These are phyloP conservation scores for Ganoderma boninense DNA, from an alignment of 1,284 basidiomycete species.

Conservation along the genomic window DNA sequence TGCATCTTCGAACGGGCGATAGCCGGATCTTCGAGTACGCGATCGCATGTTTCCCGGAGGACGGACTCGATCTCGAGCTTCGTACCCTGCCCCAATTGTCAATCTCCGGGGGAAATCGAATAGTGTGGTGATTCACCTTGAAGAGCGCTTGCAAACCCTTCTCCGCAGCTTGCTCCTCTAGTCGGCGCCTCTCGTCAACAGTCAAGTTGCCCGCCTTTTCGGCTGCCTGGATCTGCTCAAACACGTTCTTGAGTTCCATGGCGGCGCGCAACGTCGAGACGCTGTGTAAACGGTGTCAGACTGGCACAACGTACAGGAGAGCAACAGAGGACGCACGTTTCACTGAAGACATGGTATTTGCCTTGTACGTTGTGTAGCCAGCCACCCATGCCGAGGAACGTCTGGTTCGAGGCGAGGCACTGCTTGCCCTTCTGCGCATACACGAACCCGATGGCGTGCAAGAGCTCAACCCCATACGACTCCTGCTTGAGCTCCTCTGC, in stretches of 20 bases:
- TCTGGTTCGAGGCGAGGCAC: slow-evolving; percentile 80
- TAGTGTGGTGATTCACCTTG: slow-evolving; percentile 64
- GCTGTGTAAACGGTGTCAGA: slow-evolving; percentile 48
- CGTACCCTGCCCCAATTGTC: slow-evolving; percentile 67
- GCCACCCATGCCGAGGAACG: slow-evolving; percentile 84
- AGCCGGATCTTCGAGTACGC: slow-evolving; percentile 71
- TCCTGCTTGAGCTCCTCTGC: slow-evolving; percentile 91
- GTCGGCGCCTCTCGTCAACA: slow-evolving; percentile 86
- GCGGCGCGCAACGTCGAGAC: slow-evolving; percentile 90
- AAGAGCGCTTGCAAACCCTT: slow-evolving; percentile 94
- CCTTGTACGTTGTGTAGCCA: slow-evolving; percentile 96
- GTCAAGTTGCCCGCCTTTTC: slow-evolving; percentile 88
- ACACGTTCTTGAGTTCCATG: slow-evolving; percentile 93
- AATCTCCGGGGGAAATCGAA: not conserved
- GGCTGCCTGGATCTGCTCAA: slow-evolving; percentile 94
- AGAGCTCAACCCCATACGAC: slow-evolving; percentile 92
- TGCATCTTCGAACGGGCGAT: slow-evolving; percentile 69
- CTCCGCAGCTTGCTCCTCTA: slow-evolving; percentile 97
- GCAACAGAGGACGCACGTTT: slow-evolving; percentile 70
- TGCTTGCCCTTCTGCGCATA: slow-evolving; percentile 89
- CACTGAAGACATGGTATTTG: slow-evolving; percentile 93
- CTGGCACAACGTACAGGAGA: not conserved
- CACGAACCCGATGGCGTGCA: slow-evolving; percentile 92
- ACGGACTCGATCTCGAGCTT: slow-evolving; percentile 97
- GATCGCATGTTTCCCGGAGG: slow-evolving; percentile 92